Evolutionary conservation across 192 early-diverging fungal species (phyloP).

Genomic region (Paraglomus brasilianum): DNA sequence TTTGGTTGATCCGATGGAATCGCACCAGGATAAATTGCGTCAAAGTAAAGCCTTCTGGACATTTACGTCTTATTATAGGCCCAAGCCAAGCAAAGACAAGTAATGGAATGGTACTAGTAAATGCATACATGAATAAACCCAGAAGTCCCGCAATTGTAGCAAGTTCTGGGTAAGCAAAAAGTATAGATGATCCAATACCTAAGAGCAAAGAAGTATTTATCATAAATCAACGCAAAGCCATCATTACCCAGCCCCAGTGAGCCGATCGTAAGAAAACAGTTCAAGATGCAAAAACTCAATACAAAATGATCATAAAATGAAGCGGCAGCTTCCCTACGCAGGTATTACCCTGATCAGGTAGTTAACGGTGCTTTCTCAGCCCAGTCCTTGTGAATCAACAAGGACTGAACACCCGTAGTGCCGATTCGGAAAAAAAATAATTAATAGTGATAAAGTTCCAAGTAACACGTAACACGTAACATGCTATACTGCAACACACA

Average conservation of each 20-base stretch:
- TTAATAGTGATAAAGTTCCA: not conserved
- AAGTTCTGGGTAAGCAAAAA: constrained; percentile 57
- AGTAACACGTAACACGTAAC: not conserved
- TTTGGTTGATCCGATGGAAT: constrained; percentile 54
- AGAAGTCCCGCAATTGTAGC: constrained; percentile 55
- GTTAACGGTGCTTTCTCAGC: constrained; percentile 30
- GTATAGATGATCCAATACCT: constrained; percentile 54
- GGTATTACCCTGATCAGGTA: constrained; percentile 33
- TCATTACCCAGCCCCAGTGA: too few relatives aligned
- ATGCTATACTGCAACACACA: constrained; percentile 1
- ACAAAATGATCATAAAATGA: not conserved
- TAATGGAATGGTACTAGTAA: constrained; percentile 53
- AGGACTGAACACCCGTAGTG: constrained; percentile 24
- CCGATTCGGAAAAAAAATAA: not conserved
- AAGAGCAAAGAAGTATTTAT: not conserved
- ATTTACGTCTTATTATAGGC: constrained; percentile 52
- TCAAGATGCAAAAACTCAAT: too few relatives aligned
- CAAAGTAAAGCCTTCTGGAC: constrained; percentile 61
- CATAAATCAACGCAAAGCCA: not conserved
- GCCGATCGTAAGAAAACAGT: too few relatives aligned
- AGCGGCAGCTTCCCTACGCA: constrained; percentile 33
- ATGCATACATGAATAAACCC: constrained; percentile 59
- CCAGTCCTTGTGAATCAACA: constrained; percentile 2
- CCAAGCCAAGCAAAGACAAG: constrained; percentile 56
- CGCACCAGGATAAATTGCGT: constrained; percentile 58